Conservation (phyloP, 164 flowering plant species). For the Berberis thunbergii region DNA sequence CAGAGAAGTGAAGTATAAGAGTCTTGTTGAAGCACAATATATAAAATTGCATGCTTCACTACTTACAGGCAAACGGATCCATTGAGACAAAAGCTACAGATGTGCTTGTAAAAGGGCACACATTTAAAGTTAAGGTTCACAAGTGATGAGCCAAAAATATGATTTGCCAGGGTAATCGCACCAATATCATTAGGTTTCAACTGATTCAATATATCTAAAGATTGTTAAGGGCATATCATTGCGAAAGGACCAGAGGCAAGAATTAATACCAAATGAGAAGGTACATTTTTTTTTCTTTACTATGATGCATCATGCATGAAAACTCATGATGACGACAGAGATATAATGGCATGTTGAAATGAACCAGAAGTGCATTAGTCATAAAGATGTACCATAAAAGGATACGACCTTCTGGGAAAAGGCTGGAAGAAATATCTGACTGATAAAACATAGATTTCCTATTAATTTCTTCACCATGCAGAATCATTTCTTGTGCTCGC, state of each 20-base stretch:
- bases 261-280: background rate
- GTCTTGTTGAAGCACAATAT: too few species aligned
- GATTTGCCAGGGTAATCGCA: constrained; percentile 33
- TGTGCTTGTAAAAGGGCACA: constrained; percentile 15
- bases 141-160: constrained; percentile 43
- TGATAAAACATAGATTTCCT: constrained; percentile 45
- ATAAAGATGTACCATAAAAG: constrained; percentile 18
- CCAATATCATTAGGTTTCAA: constrained; percentile 42
- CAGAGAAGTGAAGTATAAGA: too few species aligned
- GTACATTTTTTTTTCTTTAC: background rate
- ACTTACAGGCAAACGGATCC: constrained; percentile 64
- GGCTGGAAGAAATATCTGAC: constrained; percentile 20
- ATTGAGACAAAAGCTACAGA: constrained; percentile 18
- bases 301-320: background rate
- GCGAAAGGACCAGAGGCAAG: background rate
- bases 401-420: constrained; percentile 66
- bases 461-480: constrained; percentile 18
- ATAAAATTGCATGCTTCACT: background rate
- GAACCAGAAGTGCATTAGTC: background rate
- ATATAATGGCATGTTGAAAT: background rate
- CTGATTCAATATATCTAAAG: constrained; percentile 41
- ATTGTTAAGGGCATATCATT: constrained; percentile 25
- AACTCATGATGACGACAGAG: background rate
- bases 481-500: constrained; percentile 20
- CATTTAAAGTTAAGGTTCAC: constrained; percentile 13